Conservation (phyloP, 2,329 filamentous ascomycete species). For the Hypoxylon sp. region DNA sequence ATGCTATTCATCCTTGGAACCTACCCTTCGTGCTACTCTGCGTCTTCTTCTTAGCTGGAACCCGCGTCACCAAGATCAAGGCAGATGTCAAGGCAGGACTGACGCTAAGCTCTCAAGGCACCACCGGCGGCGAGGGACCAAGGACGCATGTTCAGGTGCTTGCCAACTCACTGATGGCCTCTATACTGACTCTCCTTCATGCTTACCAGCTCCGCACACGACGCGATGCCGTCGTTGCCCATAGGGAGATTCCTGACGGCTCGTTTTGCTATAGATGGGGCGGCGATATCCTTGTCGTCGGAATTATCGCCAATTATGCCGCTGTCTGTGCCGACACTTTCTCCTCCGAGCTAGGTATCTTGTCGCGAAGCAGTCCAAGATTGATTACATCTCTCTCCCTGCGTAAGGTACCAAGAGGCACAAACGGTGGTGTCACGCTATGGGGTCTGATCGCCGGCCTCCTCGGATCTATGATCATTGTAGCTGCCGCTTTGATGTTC, state of each 20-base stretch:
- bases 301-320: constrained; percentile 87
- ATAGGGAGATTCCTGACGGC: constrained; percentile 51
- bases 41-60: constrained; percentile 90
- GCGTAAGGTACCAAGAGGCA: constrained; percentile 87
- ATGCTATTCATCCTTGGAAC: constrained; percentile 94
- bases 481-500: constrained; percentile 74
- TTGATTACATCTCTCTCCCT: constrained; percentile 86
- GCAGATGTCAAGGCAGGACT: constrained; percentile 86
- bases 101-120: constrained; percentile 82
- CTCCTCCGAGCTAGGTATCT: constrained; percentile 93
- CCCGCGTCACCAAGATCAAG: constrained; percentile 88
- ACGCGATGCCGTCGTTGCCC: constrained; percentile 58
- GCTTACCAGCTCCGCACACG: constrained; percentile 71
- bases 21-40: constrained; percentile 88
- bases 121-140: constrained; percentile 82
- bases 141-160: constrained; percentile 90
- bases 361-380: constrained; percentile 81
- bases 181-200: constrained; percentile 73
- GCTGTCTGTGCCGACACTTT: constrained; percentile 94
- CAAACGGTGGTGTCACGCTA: constrained; percentile 91
- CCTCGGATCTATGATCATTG: constrained; percentile 80
- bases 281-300: constrained; percentile 74
- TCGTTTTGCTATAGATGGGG: constrained; percentile 72
- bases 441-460: constrained; percentile 81
- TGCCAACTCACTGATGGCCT: constrained; percentile 87